phyloP scores from a whole-genome alignment of 805 yeast species.

The Jamesozyma rosinii region DNA sequence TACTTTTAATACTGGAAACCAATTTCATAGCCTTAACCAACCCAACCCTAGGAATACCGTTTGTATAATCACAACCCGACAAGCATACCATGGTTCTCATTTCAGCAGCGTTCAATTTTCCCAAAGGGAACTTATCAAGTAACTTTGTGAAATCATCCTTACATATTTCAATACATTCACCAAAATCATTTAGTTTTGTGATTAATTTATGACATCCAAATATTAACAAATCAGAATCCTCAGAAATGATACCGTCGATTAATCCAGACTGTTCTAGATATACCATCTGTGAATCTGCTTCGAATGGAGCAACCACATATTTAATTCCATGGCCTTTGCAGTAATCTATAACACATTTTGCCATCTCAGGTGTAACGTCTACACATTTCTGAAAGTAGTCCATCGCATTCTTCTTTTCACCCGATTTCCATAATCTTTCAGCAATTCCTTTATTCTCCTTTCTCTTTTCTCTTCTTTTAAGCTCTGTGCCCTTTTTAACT shows the following conservation, averaged over 20 bases:
- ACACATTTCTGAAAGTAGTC: constrained; percentile 69
- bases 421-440: constrained; percentile 39
- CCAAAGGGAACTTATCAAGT: constrained; percentile 41
- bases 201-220: constrained; percentile 74
- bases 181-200: constrained; percentile 70
- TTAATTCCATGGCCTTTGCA: constrained; percentile 48
- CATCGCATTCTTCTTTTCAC: constrained; percentile 53
- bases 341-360: constrained; percentile 69
- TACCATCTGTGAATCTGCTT: constrained; percentile 96
- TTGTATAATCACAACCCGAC: constrained; percentile 95
- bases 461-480: constrained; percentile 50
- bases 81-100: constrained; percentile 70
- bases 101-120: constrained; percentile 45
- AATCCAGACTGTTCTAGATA: constrained; percentile 65
- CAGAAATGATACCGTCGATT: constrained; percentile 82
- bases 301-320: constrained; percentile 93
- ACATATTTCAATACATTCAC: constrained; percentile 60
- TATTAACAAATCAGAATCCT: constrained; percentile 84
- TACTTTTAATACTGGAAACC: constrained; percentile 41
- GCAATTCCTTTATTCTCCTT: constrained; percentile 52
- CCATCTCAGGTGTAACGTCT: constrained; percentile 85
- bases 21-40: constrained; percentile 61
- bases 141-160: constrained; percentile 45
- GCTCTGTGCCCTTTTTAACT: constrained; percentile 66
- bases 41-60: constrained; percentile 77